Evolutionary conservation across 371 early-diverging fungal species (phyloP).

Genomic region (Apophysomyces variabilis): DNA sequence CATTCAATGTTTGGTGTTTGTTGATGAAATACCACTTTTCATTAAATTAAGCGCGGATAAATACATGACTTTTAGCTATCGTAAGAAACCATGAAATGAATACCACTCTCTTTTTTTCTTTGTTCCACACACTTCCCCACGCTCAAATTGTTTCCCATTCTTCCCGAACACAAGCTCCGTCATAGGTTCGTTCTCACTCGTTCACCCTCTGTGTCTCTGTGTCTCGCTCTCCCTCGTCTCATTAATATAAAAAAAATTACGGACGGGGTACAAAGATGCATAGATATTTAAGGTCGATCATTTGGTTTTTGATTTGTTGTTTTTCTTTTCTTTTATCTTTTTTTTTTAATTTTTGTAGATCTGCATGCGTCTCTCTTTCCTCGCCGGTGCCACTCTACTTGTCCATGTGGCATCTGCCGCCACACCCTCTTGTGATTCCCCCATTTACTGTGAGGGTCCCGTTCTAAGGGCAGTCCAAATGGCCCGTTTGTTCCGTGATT

Average conservation of each 20-base stretch:
- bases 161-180: background rate
- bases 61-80: too few species aligned
- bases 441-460: slow-evolving; percentile 73
- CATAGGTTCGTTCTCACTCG: too few species aligned
- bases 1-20: too few species aligned
- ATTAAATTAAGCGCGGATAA: too few species aligned
- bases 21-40: too few species aligned
- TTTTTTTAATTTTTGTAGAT: background rate
- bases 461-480: slow-evolving; percentile 66
- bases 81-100: too few species aligned
- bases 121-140: too few species aligned
- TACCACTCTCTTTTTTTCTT: too few species aligned
- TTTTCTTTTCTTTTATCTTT: background rate
- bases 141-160: background rate
- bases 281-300: background rate
- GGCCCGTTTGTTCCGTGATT: slow-evolving; percentile 64
- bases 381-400: background rate
- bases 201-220: too few species aligned
- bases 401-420: slow-evolving; percentile 4
- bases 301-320: background rate
- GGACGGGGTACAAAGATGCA: background rate
- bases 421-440: slow-evolving; percentile 54
- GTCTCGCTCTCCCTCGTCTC: too few species aligned
- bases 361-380: background rate
- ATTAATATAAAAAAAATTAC: too few species aligned